Evolutionary conservation across 495 filamentous ascomycete genomes (phyloP), one percentile per base, ranked within the genome.

Genomic region (Daldinia vernicosa): DNA sequence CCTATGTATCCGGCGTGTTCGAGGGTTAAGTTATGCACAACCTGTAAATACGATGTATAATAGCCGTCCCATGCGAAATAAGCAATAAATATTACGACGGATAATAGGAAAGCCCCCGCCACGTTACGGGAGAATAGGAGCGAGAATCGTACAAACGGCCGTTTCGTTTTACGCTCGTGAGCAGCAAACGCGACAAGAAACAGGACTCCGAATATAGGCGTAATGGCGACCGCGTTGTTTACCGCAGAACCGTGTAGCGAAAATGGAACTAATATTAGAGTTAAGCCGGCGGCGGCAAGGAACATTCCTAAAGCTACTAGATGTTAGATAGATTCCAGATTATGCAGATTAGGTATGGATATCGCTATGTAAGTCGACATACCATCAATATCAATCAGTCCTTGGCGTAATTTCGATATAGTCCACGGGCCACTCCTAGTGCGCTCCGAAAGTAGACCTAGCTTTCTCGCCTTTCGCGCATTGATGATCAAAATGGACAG

Each of bases 21-120:
- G 58, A 89, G 67, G 71, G 69, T 80, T 5, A 93, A 83, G 50
- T 82, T 76, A 76, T 89, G 86, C 54, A 93, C 92, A n/a, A 92
- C 89, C 78, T 91, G 88, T 5, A 92, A 80, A 80, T 89, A 93
- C 32, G 87, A 88, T 64, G 78, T 81, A 80, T 90, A 91, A 78
- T 88, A 90, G 47, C 81, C 80, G 74, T 90, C 85, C 89, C 89
- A 93, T 71, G 85, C 87, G 76, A 87, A 89, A 78, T 87, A 91
- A 47, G 83, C 86, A 77, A 93, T 80, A 68, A 88, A 90, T 8
- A 90, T 70, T 4, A 81, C 70, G 5, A 79, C 82, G 6, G 86
- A 80, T 6, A 90, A 78, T 17, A 88, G 56, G 64, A 84, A 89
- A n/a, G 89, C 87, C 24, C 88, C 88, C 0, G 90, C 66, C 28